Evolutionary conservation across 2,329 filamentous ascomycete species (phyloP).

Genomic region (Dryadomyces quercivorus): DNA sequence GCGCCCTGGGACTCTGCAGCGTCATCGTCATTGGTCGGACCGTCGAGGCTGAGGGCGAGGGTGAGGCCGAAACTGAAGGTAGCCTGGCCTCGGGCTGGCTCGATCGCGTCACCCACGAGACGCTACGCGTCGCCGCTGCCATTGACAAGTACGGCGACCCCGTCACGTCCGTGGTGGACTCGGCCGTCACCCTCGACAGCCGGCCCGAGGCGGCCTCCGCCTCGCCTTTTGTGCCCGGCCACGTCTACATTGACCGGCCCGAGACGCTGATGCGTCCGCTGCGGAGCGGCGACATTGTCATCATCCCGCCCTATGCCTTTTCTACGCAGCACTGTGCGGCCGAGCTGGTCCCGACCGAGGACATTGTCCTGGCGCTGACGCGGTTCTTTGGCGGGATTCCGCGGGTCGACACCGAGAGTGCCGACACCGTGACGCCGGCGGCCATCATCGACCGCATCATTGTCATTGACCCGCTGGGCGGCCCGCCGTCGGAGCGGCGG

Average conservation of each 20-base stretch:
- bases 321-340: slow-evolving; percentile 27
- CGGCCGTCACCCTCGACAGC: slow-evolving; percentile 30
- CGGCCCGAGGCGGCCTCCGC: slow-evolving; percentile 12
- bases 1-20: slow-evolving; percentile 67
- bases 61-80: too few species aligned
- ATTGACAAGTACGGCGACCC: slow-evolving; percentile 54
- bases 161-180: slow-evolving; percentile 56
- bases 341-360: slow-evolving; percentile 32
- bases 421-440: slow-evolving; percentile 10
- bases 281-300: slow-evolving; percentile 54
- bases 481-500: slow-evolving; percentile 57
- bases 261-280: slow-evolving; percentile 53
- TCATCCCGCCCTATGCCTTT: slow-evolving; percentile 45
- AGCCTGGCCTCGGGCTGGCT: slow-evolving; percentile 30
- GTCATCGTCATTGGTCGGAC: slow-evolving; percentile 63
- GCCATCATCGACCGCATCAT: slow-evolving; percentile 74
- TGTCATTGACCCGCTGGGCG: slow-evolving; percentile 74
- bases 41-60: slow-evolving; percentile 26
- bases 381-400: slow-evolving; percentile 61
- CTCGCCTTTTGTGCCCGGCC: slow-evolving; percentile 22
- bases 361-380: slow-evolving; percentile 65
- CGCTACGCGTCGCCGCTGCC: slow-evolving; percentile 60
- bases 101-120: slow-evolving; percentile 41
- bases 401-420: not conserved
- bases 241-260: slow-evolving; percentile 29